Conservation (phyloP, 2,329 filamentous ascomycete species). For the Cadophora luteo-olivacea region DNA sequence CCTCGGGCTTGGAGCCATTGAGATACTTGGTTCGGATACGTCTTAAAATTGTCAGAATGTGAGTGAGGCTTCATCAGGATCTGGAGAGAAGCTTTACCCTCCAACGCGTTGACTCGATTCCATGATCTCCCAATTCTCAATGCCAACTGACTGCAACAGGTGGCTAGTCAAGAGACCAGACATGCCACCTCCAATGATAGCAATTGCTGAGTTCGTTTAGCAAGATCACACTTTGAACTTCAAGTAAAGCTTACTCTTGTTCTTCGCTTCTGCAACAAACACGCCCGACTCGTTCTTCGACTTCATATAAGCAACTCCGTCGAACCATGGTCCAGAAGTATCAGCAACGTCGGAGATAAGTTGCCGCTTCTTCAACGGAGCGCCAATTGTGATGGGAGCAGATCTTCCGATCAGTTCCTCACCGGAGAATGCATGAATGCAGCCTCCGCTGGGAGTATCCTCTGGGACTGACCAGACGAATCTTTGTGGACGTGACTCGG, state of each 20-base stretch:
- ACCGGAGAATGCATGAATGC: slow-evolving; percentile 47
- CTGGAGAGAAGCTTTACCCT: slow-evolving; percentile 38
- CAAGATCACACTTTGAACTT: neutral
- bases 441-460: slow-evolving; percentile 43
- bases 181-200: slow-evolving; percentile 71
- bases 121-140: slow-evolving; percentile 62
- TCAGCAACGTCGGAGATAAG: slow-evolving; percentile 30
- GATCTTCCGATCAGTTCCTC: slow-evolving; percentile 33
- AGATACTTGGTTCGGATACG: slow-evolving; percentile 70
- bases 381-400: slow-evolving; percentile 25
- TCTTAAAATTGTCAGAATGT: slow-evolving; percentile 38
- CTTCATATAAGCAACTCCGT: slow-evolving; percentile 65
- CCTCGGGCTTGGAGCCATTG: slow-evolving; percentile 57
- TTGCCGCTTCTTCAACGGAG: slow-evolving; percentile 13
- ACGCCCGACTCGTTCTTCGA: slow-evolving; percentile 59
- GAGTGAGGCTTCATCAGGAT: neutral
- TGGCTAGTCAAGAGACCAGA: slow-evolving; percentile 62
- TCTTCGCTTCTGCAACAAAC: slow-evolving; percentile 60
- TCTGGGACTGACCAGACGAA: slow-evolving; percentile 50
- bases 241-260: slow-evolving; percentile 47
- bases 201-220: slow-evolving; percentile 49
- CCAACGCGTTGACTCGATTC: slow-evolving; percentile 67
- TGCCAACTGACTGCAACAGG: slow-evolving; percentile 56
- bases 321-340: slow-evolving; percentile 65
- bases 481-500: slow-evolving; percentile 48